Evolutionary conservation across 2,329 filamentous ascomycete genomes (phyloP).

Genomic region (Aspergillus awamori): DNA sequence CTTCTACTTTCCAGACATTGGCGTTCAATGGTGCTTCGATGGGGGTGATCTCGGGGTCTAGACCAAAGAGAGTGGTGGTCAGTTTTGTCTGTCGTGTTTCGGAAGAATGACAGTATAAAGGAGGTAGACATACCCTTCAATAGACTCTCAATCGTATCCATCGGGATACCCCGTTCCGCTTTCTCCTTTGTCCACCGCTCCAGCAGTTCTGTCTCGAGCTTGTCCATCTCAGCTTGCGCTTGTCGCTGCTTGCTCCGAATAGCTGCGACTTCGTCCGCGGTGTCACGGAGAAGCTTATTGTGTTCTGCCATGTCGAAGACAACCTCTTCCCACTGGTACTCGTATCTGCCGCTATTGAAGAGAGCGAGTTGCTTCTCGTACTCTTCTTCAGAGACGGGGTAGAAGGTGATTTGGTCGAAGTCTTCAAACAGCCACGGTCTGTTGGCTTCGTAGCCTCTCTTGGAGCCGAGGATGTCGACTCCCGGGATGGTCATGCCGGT

Average conservation of each 20-base stretch:
- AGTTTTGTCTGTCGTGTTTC: not conserved
- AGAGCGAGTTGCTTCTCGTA: slow-evolving; percentile 52
- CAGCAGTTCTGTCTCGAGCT: slow-evolving; percentile 40
- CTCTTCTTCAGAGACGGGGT: slow-evolving; percentile 56
- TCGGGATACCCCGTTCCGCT: slow-evolving; percentile 53
- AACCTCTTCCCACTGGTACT: slow-evolving; percentile 54
- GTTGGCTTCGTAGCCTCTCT: slow-evolving; percentile 50
- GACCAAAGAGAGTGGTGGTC: not conserved
- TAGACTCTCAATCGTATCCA: slow-evolving; percentile 53
- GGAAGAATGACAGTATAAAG: not conserved
- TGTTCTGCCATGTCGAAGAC: slow-evolving; percentile 61
- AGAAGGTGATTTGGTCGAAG: slow-evolving; percentile 61
- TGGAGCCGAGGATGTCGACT: slow-evolving; percentile 58
- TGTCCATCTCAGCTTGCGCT: slow-evolving; percentile 51
- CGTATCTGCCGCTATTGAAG: slow-evolving; percentile 56
- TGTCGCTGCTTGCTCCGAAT: slow-evolving; percentile 51
- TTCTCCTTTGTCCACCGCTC: slow-evolving; percentile 45
- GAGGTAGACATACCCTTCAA: slow-evolving; percentile 44
- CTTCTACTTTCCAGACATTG: slow-evolving; percentile 58
- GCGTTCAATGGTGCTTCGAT: slow-evolving; percentile 52
- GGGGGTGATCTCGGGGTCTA: slow-evolving; percentile 40
- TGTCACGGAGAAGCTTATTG: slow-evolving; percentile 52
- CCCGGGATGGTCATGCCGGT: slow-evolving; percentile 57
- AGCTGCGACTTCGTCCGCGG: slow-evolving; percentile 50
- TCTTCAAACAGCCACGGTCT: slow-evolving; percentile 60